Conservation (phyloP, 1,284 basidiomycete species). For the Cutaneotrichosporon sp. region DNA sequence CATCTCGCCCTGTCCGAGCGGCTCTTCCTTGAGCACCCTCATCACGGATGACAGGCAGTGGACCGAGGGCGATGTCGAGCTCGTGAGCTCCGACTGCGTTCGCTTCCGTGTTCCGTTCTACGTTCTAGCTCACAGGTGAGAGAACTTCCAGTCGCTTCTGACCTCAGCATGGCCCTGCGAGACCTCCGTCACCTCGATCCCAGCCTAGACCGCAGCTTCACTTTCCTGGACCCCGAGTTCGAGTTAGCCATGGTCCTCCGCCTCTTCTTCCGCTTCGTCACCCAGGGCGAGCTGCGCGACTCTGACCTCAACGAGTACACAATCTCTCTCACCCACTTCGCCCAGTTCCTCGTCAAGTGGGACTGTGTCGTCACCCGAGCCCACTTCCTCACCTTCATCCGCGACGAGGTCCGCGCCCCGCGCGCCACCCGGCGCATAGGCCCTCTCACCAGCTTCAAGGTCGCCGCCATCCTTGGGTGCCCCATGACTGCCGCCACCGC, state of each 20-base stretch:
- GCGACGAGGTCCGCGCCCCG: background rate
- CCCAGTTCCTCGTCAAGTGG: background rate
- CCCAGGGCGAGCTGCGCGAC: background rate
- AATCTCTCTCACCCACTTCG: background rate
- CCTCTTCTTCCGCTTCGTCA: background rate
- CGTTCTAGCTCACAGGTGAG: background rate
- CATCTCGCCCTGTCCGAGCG: background rate
- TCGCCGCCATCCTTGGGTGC: background rate
- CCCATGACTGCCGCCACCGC: background rate
- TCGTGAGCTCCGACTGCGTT: constrained; percentile 13
- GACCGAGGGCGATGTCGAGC: constrained; percentile 10
- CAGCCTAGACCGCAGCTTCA: background rate
- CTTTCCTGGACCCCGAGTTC: background rate
- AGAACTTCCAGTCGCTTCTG: background rate
- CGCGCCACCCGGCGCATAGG: background rate
- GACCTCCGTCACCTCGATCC: background rate
- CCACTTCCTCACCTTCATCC: background rate
- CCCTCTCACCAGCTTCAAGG: background rate
- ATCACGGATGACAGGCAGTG: constrained; percentile 2
- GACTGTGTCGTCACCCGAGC: background rate
- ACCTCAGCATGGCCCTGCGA: background rate
- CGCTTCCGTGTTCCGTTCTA: constrained; percentile 10
- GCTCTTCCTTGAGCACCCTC: background rate
- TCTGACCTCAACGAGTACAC: background rate
- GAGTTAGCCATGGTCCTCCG: background rate